These are phyloP conservation scores for Rhodotorula sp. DNA, from an alignment of 1,284 basidiomycete genomes.

Conservation along the genomic window DNA sequence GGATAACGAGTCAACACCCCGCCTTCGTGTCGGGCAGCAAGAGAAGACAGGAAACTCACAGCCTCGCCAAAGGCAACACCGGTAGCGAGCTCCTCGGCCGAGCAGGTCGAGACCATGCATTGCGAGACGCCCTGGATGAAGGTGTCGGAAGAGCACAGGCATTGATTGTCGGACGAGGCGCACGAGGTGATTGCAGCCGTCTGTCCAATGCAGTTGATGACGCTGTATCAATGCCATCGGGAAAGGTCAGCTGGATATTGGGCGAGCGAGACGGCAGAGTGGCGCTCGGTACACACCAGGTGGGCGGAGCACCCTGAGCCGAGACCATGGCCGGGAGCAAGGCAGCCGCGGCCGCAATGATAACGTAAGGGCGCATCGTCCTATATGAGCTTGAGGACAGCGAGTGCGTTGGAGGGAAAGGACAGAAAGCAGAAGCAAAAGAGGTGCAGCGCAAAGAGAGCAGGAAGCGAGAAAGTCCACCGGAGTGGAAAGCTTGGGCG, in stretches of 20 bases:
- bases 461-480: not conserved
- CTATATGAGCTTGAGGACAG: not conserved
- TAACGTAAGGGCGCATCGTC: constrained; percentile 23
- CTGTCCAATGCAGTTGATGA: constrained; percentile 19
- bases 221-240: constrained; percentile 5
- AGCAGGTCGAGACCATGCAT: constrained; percentile 21
- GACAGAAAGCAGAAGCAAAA: not conserved
- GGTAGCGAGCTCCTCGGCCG: not conserved
- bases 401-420: not conserved
- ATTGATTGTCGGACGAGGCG: constrained; percentile 17
- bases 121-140: constrained; percentile 19
- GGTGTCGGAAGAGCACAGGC: constrained; percentile 22
- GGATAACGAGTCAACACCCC: not conserved
- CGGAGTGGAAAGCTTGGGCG: not conserved
- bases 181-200: constrained; percentile 17
- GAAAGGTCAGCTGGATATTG: no score
- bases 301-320: constrained; percentile 13
- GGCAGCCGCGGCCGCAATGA: constrained; percentile 22
- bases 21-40: not conserved
- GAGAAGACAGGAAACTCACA: not conserved
- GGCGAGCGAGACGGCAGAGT: not conserved
- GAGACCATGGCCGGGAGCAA: constrained; percentile 15
- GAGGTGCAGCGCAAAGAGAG: not conserved
- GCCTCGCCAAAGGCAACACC: constrained; percentile 22
- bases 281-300: constrained; percentile 8